Percentiles rank a stretch among this genome's conserved stretches.
Evolutionary conservation across 2,329 filamentous ascomycete genomes (phyloP).

Genomic region (Dactylellina leptospora): DNA sequence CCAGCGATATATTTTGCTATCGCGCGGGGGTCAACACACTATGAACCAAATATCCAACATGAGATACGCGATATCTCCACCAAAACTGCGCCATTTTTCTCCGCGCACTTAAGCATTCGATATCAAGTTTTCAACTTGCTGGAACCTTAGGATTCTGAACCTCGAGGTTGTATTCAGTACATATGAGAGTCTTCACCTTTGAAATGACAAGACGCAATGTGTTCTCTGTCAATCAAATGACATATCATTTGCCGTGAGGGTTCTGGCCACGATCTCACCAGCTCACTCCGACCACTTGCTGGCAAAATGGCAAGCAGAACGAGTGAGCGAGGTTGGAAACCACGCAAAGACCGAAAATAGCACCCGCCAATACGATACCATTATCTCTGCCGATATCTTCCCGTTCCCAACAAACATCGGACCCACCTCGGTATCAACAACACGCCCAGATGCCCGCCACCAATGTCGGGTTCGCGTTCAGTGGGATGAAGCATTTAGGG

Average conservation of each 20-base stretch:
- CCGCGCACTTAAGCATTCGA: background rate
- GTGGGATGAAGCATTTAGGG: background rate
- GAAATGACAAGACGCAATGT: conserved; percentile 5
- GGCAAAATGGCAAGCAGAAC: conserved; percentile 42
- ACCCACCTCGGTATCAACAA: conserved; percentile 44
- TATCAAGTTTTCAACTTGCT: conserved; percentile 23
- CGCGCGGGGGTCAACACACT: conserved; percentile 45
- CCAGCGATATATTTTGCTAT: conserved; percentile 1
- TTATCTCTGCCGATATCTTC: conserved; percentile 53
- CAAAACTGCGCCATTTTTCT: conserved; percentile 24
- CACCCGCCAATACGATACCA: conserved; percentile 37
- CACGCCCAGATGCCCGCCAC: conserved; percentile 13
- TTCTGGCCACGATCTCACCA: background rate
- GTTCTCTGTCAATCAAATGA: conserved; percentile 11
- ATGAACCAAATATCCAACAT: conserved; percentile 43
- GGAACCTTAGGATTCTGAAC: conserved; percentile 19
- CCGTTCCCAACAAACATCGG: conserved; percentile 51
- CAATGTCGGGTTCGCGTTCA: conserved; percentile 10
- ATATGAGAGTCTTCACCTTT: conserved; percentile 1
- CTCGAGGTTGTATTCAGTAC: background rate
- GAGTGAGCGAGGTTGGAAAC: conserved; percentile 32
- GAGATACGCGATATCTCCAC: background rate
- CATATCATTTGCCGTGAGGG: conserved; percentile 9
- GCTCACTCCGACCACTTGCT: conserved; percentile 38
- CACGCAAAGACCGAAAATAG: conserved; percentile 34